phyloP scores from a whole-genome alignment of 2,329 filamentous ascomycete genomes.

The Beauveria sp. region DNA sequence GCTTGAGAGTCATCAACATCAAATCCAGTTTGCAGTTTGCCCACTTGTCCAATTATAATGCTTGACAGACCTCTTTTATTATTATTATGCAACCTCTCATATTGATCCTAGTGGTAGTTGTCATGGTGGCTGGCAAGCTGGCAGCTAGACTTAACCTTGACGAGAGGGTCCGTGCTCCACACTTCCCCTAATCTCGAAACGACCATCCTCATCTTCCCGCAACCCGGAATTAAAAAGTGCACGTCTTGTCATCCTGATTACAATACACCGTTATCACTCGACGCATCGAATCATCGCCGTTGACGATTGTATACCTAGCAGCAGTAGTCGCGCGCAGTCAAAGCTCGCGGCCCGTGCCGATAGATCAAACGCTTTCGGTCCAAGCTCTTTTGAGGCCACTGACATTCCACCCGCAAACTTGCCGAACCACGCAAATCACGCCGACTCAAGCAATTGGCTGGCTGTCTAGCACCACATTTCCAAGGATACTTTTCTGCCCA shows the following conservation, averaged over 20 bases:
- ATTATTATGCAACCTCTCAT: not conserved
- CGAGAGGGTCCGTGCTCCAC: conserved; percentile 7
- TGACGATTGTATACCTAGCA: not conserved
- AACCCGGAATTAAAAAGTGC: not conserved
- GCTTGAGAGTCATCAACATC: too few relatives aligned
- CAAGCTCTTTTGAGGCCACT: not conserved
- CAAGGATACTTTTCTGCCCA: not conserved
- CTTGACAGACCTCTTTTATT: not conserved
- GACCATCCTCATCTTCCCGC: not conserved
- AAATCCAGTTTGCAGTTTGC: not conserved
- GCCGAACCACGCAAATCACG: not conserved
- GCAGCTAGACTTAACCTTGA: not conserved
- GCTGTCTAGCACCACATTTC: not conserved
- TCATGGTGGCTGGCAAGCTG: not conserved
- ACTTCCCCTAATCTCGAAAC: not conserved
- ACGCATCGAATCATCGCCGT: not conserved
- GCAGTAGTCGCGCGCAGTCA: not conserved
- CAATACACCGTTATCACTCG: not conserved
- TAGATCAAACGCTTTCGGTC: not conserved
- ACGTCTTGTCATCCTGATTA: not conserved
- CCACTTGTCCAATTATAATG: not conserved
- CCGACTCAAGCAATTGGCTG: not conserved
- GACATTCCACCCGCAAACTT: not conserved
- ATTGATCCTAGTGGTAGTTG: not conserved
- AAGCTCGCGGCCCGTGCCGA: not conserved